phyloP scores from a whole-genome alignment of 768 basidiomycete species.

The Rhizopogon vinicolor region DNA sequence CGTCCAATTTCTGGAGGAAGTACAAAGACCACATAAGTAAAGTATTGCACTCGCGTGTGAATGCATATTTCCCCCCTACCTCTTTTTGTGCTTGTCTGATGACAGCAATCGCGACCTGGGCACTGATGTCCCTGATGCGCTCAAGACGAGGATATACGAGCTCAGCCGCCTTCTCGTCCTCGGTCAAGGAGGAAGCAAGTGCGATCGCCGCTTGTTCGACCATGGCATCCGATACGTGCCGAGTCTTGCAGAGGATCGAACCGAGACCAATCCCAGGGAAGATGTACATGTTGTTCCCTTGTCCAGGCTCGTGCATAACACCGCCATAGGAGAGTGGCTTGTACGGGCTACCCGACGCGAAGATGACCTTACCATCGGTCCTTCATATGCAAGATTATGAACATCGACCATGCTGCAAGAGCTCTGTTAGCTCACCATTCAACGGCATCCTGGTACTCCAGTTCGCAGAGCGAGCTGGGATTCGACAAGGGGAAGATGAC shows the following conservation, averaged over 20 bases:
- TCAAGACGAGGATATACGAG: constrained; percentile 67
- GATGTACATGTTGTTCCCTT: constrained; percentile 81
- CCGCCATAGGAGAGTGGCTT: constrained; percentile 43
- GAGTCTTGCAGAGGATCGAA: constrained; percentile 51
- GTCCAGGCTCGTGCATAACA: constrained; percentile 54
- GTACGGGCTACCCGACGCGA: constrained; percentile 74
- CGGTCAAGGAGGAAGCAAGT: constrained; percentile 50
- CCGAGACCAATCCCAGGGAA: constrained; percentile 63
- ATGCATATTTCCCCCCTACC: constrained; percentile 28
- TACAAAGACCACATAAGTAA: constrained; percentile 1
- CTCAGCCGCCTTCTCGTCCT: constrained; percentile 48
- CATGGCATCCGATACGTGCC: constrained; percentile 62
- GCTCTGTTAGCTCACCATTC: constrained; percentile 35
- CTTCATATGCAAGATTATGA: constrained; percentile 22
- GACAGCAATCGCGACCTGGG: constrained; percentile 56
- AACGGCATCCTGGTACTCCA: constrained; percentile 58
- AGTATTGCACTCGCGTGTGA: not conserved
- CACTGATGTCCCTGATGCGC: constrained; percentile 65
- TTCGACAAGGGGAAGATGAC: constrained; percentile 83
- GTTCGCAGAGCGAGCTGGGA: constrained; percentile 57
- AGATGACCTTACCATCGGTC: constrained; percentile 64
- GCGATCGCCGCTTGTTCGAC: constrained; percentile 64
- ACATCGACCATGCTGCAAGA: not conserved
- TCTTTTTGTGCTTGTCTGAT: constrained; percentile 62
- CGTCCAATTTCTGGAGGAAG: constrained; percentile 35